phyloP scores from a whole-genome alignment of 495 filamentous ascomycete genomes.

The Penicillium psychrofluorescens region DNA sequence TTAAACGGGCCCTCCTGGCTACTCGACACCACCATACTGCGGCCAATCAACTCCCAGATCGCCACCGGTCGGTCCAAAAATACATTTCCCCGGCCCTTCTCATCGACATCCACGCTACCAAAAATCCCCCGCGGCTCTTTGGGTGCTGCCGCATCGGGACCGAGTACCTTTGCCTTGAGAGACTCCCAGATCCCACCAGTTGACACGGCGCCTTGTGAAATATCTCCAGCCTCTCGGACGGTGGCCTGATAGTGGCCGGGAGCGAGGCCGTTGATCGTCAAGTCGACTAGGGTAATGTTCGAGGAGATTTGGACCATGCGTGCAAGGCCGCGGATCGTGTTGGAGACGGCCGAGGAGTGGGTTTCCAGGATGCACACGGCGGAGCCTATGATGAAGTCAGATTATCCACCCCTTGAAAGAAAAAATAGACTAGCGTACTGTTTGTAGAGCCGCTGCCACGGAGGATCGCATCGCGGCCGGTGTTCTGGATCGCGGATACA shows the following conservation, averaged over 20 bases:
- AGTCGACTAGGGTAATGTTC: slow-evolving; percentile 72
- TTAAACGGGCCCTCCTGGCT: slow-evolving; percentile 41
- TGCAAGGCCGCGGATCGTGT: slow-evolving; percentile 66
- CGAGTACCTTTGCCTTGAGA: slow-evolving; percentile 40
- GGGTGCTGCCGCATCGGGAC: slow-evolving; percentile 22
- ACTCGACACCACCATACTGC: slow-evolving; percentile 74
- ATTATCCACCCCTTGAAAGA: neutral
- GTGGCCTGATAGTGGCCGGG: slow-evolving; percentile 77
- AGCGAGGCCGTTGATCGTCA: slow-evolving; percentile 78
- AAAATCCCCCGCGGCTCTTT: slow-evolving; percentile 57
- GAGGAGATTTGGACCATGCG: slow-evolving; percentile 76
- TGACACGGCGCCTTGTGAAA: slow-evolving; percentile 71
- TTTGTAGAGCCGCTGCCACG: slow-evolving; percentile 81
- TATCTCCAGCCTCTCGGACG: slow-evolving; percentile 82
- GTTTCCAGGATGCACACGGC: slow-evolving; percentile 97
- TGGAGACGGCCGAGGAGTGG: slow-evolving; percentile 51
- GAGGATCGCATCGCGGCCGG: slow-evolving; percentile 88
- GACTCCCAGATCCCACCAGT: slow-evolving; percentile 78
- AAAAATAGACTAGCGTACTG: slow-evolving; percentile 45
- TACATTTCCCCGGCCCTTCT: slow-evolving; percentile 56
- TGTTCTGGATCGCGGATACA: slow-evolving; percentile 78
- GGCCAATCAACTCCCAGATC: slow-evolving; percentile 92
- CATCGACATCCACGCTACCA: slow-evolving; percentile 64
- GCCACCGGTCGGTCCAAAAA: slow-evolving; percentile 76
- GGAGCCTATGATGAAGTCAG: slow-evolving; percentile 48